Evolutionary conservation across 1,284 basidiomycete genomes (phyloP).

Genomic region (Ceratobasidium sp.): DNA sequence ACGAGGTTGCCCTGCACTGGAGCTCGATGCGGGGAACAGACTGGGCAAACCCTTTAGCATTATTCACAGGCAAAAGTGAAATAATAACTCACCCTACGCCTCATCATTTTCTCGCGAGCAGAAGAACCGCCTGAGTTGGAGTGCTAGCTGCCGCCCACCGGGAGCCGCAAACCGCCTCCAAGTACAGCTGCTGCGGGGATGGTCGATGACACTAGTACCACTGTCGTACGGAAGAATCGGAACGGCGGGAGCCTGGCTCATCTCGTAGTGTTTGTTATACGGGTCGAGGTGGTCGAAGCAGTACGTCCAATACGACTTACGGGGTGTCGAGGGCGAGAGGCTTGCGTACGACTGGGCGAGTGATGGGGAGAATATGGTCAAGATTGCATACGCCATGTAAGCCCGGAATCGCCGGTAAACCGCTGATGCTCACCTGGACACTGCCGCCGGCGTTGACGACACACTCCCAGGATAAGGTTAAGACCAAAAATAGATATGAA

Average conservation of each 20-base stretch:
- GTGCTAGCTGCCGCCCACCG: constrained; percentile 48
- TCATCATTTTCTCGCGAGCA: constrained; percentile 81
- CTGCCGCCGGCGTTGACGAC: background rate
- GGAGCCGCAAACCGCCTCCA: constrained; percentile 61
- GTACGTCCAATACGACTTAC: constrained; percentile 65
- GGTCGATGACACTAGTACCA: constrained; percentile 62
- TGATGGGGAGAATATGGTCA: constrained; percentile 22
- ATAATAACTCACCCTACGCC: constrained; percentile 62
- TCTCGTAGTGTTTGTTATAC: constrained; percentile 67
- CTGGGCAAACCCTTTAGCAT: constrained; percentile 47
- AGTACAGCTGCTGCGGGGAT: constrained; percentile 64
- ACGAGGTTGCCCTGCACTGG: constrained; percentile 85
- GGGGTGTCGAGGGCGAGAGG: constrained; percentile 37
- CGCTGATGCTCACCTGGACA: background rate
- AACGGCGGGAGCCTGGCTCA: constrained; percentile 68
- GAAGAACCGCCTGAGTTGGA: constrained; percentile 72
- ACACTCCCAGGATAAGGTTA: background rate
- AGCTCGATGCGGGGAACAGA: constrained; percentile 86
- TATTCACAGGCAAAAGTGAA: constrained; percentile 17
- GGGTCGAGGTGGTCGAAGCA: constrained; percentile 74
- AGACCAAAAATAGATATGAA: constrained; percentile 5
- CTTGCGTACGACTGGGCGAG: constrained; percentile 32
- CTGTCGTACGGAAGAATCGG: constrained; percentile 63
- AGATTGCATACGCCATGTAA: background rate
- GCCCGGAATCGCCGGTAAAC: background rate